A percentile compares a stretch with the other conserved stretches of the same genome.
Conservation (phyloP, 176 grass and related monocot species). For the Hordeum marinum region DNA sequence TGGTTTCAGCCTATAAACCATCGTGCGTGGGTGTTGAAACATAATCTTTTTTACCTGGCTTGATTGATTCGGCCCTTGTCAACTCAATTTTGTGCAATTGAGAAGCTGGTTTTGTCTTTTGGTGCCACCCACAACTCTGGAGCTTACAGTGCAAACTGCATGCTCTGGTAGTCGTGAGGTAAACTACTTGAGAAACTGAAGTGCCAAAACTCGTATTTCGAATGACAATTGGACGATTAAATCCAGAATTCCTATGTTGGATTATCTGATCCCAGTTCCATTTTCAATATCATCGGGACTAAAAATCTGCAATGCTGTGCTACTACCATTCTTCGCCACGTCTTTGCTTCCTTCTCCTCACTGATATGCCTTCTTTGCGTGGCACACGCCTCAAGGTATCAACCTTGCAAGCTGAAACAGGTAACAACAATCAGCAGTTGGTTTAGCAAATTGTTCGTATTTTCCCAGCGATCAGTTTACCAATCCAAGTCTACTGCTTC, state of each 20-base stretch:
- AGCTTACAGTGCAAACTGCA: neutral
- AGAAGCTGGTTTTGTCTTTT: neutral
- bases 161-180: neutral
- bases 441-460: neutral
- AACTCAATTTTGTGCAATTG: neutral
- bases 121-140: neutral
- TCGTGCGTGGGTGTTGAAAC: neutral
- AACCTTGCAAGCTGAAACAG: no score
- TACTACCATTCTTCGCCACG: no score
- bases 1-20: neutral
- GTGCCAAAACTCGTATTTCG: neutral
- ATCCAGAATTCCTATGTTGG: no score
- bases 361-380: no score
- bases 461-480: neutral
- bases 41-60: neutral
- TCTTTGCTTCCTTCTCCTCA: no score
- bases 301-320: no score
- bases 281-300: no score
- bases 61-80: neutral
- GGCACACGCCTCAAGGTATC: no score
- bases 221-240: neutral
- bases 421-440: no score
- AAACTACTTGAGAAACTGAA: neutral
- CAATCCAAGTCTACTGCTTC: neutral
- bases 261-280: no score